Evolutionary conservation across 1,284 basidiomycete species (phyloP), one percentile per base, ranked within the genome.

Genomic region (Cutaneotrichosporon sp.): DNA sequence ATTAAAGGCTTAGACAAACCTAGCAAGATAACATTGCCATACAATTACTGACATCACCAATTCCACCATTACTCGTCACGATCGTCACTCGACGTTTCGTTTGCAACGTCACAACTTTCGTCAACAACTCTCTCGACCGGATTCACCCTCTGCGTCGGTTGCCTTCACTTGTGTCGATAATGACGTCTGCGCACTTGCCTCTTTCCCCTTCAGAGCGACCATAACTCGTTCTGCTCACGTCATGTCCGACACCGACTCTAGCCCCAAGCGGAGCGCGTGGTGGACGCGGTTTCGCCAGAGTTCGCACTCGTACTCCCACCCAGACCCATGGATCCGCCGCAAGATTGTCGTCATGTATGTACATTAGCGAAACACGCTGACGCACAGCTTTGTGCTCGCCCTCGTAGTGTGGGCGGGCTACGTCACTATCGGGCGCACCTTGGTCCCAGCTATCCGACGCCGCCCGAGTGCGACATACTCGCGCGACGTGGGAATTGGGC

Each of bases 341-440:
- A 77, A 78, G 56, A 59, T 60, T 14, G 69, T 69, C 4, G 68
- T 76, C 10, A 40, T 64, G 76, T 76, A 49, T 51, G 74, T 65
- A 9, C 11, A 4, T 21, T 8, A 7, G 21, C 8, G 1, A n/a
- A 38, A 4, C 16, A 1, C 22, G 6, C 57, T 56, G 2, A 62
- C 26, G 14, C 5, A 3, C 13, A 80, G 78, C 13, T 47, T 79
- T 30, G 69, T 78, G 5, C 47, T 75, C 18, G 73, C 69, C 2
- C 42, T 80, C 26, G 55, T 68, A 0, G 65, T 74, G 4, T 81
- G 76, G 73, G 72, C 73, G 0, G 86, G 81, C 62, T 92, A 91
- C 78, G 90, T 90, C 10, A 89, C 88, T 70, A 83, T 90, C 49
- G 88, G 84, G 1, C 76, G 87, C 42, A 81, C 90, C 2, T 88